Evolutionary conservation across 2,329 filamentous ascomycete genomes (phyloP).

Genomic region (Alternaria metachromatica): DNA sequence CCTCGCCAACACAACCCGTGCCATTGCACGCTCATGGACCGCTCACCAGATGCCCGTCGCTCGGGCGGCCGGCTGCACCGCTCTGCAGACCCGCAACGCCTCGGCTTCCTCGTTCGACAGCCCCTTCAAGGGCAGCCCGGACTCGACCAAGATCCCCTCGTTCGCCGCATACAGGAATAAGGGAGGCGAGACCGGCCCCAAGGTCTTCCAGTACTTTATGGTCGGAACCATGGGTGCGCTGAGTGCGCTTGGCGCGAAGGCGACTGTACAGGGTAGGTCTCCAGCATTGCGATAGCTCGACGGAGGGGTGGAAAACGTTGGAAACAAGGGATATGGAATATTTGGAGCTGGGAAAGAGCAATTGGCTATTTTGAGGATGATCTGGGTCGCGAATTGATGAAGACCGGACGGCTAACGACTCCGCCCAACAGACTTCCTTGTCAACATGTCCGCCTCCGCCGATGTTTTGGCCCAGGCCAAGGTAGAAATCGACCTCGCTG

Average conservation of each 20-base stretch:
- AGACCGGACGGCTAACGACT: conserved; percentile 36
- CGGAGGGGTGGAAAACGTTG: conserved; percentile 12
- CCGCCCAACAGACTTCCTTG: conserved; percentile 81
- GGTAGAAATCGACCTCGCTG: conserved; percentile 91
- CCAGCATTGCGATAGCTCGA: conserved; percentile 8
- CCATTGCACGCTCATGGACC: conserved; percentile 56
- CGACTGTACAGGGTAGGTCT: conserved; percentile 89
- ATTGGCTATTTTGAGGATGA: conserved; percentile 44
- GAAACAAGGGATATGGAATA: background rate
- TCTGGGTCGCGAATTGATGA: conserved; percentile 32
- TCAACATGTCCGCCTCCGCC: conserved; percentile 99
- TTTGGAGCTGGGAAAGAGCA: conserved; percentile 20
- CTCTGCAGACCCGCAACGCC: conserved; percentile 53
- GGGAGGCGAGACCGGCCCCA: conserved; percentile 72
- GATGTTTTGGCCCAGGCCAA: conserved; percentile 99
- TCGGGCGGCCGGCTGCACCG: conserved; percentile 54
- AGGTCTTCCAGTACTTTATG: conserved; percentile 98
- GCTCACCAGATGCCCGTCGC: conserved; percentile 56
- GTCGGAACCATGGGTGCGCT: conserved; percentile 93
- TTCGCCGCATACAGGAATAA: conserved; percentile 87
- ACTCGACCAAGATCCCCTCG: conserved; percentile 76
- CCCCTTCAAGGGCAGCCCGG: conserved; percentile 62
- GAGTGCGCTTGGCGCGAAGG: conserved; percentile 92
- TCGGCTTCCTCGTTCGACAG: conserved; percentile 57
- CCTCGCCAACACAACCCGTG: conserved; percentile 55